Base-by-base conservation (phyloP, 1,284 basidiomycete genomes). In the Chiua sp. region DNA sequence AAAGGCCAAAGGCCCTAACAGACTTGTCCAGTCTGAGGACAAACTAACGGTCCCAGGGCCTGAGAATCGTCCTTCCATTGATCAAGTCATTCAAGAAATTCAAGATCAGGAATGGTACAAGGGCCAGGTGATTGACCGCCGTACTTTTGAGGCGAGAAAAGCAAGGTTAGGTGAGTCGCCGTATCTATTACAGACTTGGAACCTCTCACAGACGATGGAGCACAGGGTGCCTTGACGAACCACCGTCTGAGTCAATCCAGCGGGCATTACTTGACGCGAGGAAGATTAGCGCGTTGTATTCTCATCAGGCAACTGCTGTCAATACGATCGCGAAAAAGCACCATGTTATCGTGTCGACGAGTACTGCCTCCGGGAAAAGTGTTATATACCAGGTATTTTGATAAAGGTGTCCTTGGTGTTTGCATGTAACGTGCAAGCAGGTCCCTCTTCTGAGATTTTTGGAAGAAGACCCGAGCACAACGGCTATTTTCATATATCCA, bases 281-380 rank as follows among this genome's bases (percentile, higher is more conserved):
- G 57, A 84, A 84, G 35, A 93, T 96, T 37, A 77, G 76, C 4
- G 77, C 82, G 3, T 75, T 96, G 46, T 97, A 95, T 70, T 79
- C 79, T 7, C 95, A 97, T 66, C 94, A 97, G 75, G 87, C 87
- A 6, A 78, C 81, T 39, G 92, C 95, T 1, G 90, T 97, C 62
- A 83, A 86, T 62, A 86, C 88, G 0, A 78, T 97, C 22, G 73
- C 79, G 13, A 70, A 76, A 42, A 84, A 85, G 8, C 83, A 84
- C 55, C 82, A 94, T 72, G 93, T 96, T 28, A 93, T 97, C 51
- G 92, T 96, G 22, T 95, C 93, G 2, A 97, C 94, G 0, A 91
- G 90, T 65, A 97, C 95, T 3, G 94, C 94, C 3, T 95, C 93
- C 4, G 94, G 94, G 11, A 97, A 97, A 76, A 96, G 93, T 72